phyloP scores from a whole-genome alignment of 1,139 yeast genomes.

The Geotrichum fermentans region DNA sequence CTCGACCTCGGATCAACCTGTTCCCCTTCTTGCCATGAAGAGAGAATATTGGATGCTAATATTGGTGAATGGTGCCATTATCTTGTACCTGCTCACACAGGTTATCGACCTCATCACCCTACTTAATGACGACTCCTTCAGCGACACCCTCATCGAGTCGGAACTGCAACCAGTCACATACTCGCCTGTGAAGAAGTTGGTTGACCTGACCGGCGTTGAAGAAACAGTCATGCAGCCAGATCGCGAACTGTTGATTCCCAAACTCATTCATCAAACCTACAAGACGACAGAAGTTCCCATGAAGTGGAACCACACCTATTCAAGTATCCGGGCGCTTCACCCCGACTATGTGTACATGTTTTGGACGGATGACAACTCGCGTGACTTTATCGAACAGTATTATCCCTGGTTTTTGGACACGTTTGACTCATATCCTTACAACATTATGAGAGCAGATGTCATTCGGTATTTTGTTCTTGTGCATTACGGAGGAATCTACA shows the following conservation, averaged over 20 bases:
- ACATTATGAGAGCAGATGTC: slow-evolving; percentile 86
- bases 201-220: not conserved
- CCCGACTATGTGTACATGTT: slow-evolving; percentile 77
- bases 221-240: slow-evolving; percentile 42
- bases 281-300: slow-evolving; percentile 73
- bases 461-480: slow-evolving; percentile 77
- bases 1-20: no score
- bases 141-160: slow-evolving; percentile 53
- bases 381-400: slow-evolving; percentile 68
- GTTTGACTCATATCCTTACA: slow-evolving; percentile 71
- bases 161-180: slow-evolving; percentile 3
- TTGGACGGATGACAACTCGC: slow-evolving; percentile 85
- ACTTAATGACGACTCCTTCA: slow-evolving; percentile 60
- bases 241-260: slow-evolving; percentile 53
- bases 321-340: slow-evolving; percentile 66
- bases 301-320: slow-evolving; percentile 72
- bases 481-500: slow-evolving; percentile 84
- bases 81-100: slow-evolving; percentile 54
- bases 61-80: slow-evolving; percentile 37
- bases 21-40: no score
- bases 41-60: slow-evolving; percentile 29
- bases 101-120: slow-evolving; percentile 72
- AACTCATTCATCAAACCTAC: slow-evolving; percentile 89
- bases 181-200: not conserved
- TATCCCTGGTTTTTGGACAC: slow-evolving; percentile 82